phyloP scores from a whole-genome alignment of 2,329 filamentous ascomycete species.

The Nectriaceae sp. region DNA sequence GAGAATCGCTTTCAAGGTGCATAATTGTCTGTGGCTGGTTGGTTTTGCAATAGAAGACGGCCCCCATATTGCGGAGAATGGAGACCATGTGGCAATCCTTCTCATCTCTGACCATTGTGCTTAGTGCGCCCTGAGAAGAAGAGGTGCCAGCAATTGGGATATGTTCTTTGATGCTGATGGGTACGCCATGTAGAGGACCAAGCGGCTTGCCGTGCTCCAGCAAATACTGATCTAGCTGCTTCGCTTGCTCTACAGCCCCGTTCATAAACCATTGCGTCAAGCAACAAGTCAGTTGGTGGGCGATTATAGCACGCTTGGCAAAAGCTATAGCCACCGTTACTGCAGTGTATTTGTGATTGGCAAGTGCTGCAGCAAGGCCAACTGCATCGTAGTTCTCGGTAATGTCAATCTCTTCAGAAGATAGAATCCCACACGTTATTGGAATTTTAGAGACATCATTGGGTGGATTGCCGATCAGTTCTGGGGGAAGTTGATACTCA shows the following conservation, averaged over 20 bases:
- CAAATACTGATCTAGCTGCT: constrained; percentile 42
- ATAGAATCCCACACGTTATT: constrained; percentile 42
- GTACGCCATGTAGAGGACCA: constrained; percentile 60
- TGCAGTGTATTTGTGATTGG: constrained; percentile 33
- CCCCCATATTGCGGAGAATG: constrained; percentile 57
- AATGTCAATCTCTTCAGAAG: constrained; percentile 43
- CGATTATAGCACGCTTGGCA: constrained; percentile 50
- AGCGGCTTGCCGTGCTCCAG: constrained; percentile 39
- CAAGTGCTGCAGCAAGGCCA: constrained; percentile 40
- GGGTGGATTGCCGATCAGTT: constrained; percentile 28
- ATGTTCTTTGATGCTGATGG: constrained; percentile 57
- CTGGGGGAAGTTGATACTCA: constrained; percentile 29
- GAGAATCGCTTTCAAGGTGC: constrained; percentile 56
- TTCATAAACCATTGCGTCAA: constrained; percentile 53
- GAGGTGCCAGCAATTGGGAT: constrained; percentile 56
- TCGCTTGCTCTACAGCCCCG: constrained; percentile 42
- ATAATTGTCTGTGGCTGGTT: constrained; percentile 60
- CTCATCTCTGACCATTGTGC: constrained; percentile 52
- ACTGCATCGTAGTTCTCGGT: constrained; percentile 46
- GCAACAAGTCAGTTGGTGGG: constrained; percentile 56
- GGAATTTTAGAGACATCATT: constrained; percentile 38
- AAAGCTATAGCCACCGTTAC: constrained; percentile 47
- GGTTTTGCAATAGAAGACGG: constrained; percentile 42
- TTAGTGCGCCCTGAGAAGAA: constrained; percentile 51
- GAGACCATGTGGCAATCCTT: constrained; percentile 59